Percentiles rank a stretch among this genome's conserved stretches.
These are phyloP conservation scores for Acanthamoeba royreba DNA, from an alignment of 208 protist genomes.

Conservation along the genomic window DNA sequence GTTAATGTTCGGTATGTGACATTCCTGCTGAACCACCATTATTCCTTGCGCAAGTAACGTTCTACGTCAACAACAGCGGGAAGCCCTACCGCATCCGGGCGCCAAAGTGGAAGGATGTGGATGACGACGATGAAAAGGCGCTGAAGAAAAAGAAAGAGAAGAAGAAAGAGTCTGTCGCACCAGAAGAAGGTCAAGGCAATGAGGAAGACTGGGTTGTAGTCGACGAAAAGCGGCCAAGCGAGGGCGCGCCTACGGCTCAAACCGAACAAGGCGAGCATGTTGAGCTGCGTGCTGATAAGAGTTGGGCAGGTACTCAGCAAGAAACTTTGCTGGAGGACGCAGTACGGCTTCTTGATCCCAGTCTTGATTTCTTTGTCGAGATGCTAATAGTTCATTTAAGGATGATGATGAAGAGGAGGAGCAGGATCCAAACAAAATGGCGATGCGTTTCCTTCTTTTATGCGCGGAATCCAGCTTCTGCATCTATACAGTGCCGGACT, in stretches of 20 bases:
- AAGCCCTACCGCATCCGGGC: background rate
- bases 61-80: background rate
- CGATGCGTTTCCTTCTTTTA: background rate
- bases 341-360: background rate
- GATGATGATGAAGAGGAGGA: background rate
- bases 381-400: background rate
- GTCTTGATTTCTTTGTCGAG: background rate
- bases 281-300: background rate
- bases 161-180: background rate
- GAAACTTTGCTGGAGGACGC: too few species aligned
- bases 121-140: background rate
- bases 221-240: background rate
- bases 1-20: background rate
- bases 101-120: background rate
- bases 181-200: background rate
- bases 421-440: background rate
- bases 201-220: background rate
- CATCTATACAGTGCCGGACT: constrained; percentile 13
- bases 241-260: background rate
- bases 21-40: too few species aligned
- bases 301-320: background rate
- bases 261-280: background rate
- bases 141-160: background rate
- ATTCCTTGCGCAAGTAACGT: too few species aligned
- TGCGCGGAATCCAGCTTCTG: background rate